Evolutionary conservation across 23 red algal genomes (phyloP), one percentile per base, ranked within the genome.

Genomic region (Agarophyton chilense): DNA sequence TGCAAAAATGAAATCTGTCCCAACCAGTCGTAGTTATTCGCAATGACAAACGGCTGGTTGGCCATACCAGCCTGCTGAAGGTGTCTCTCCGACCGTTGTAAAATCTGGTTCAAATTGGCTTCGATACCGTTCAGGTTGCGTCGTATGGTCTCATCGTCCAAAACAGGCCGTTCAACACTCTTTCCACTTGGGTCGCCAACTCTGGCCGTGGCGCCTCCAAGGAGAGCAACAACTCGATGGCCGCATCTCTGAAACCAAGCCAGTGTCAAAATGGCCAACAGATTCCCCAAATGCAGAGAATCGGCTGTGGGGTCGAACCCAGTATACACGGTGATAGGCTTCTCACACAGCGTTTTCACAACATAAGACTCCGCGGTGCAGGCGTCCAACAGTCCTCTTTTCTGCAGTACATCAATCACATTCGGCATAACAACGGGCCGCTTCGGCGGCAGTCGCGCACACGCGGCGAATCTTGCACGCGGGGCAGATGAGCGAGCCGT

Each of bases 291-390:
- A 64, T 98, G 96, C 39, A 98, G 90, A 53, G 93, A 95, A 70
- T 98, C 93, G 18, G 96, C 96, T 0, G 96, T 98, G 38, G 96
- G 96, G 71, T 98, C 96, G 67, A 98, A 98, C 22, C 92, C 96
- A 2, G 88, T 73, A 73, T 98, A 98, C 17, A 98, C 90, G 52
- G 61, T 75, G 24, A 89, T 24, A 16, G 96, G 96, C 12, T 54
- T 33, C 10, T 64, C 53, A 21, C 68, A 88, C 46, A 89, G 67
- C 46, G 51, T 31, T 17, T 75, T 46, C 57, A 91, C 16, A 24
- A 25, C 40, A 2, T 81, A 55, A 0, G 35, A 49, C 10, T 78
- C 82, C 1, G 75, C 82, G 0, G 94, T 96, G 42, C 84, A 74
- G 34, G 46, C 60, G n/a, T 96, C 88, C n/a, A 96, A 39, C 40